Conservation (phyloP, 169 alveolate genomes). For the Plasmodium gaboni region DNA sequence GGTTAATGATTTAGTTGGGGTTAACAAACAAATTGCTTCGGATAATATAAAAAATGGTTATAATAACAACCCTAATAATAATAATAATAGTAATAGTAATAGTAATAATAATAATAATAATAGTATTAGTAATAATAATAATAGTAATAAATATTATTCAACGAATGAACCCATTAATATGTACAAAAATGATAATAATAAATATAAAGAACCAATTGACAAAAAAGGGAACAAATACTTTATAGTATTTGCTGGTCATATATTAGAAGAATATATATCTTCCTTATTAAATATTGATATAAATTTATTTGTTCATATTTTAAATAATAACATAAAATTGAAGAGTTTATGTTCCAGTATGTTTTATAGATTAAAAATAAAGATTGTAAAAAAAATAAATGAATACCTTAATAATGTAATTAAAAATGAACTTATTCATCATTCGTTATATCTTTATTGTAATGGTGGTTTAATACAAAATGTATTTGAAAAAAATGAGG, state of each 20-base stretch:
- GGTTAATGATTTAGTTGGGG: too few relatives aligned
- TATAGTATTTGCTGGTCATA: constrained; percentile 73
- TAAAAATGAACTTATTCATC: constrained; percentile 1
- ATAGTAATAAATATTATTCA: neutral
- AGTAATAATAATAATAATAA: neutral
- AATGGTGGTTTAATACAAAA: constrained; percentile 38
- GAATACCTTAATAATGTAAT: constrained; percentile 5
- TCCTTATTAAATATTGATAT: constrained; percentile 52
- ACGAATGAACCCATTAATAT: neutral
- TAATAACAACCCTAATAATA: neutral
- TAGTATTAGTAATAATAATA: neutral
- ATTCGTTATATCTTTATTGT: constrained; percentile 36
- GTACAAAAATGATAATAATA: neutral
- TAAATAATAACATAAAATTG: constrained; percentile 34
- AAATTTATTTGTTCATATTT: constrained; percentile 12
- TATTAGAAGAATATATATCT: constrained; percentile 69
- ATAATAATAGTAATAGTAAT: too few relatives aligned
- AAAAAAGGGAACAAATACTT: constrained; percentile 19
- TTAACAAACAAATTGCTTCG: too few relatives aligned
- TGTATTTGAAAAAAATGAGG: constrained; percentile 1
- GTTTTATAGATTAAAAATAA: constrained; percentile 59
- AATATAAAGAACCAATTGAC: neutral
- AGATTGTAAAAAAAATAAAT: constrained; percentile 43
- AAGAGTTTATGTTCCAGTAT: constrained; percentile 51
- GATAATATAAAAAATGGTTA: neutral